phyloP scores from a whole-genome alignment of 768 basidiomycete genomes.

The Zangia roseola region DNA sequence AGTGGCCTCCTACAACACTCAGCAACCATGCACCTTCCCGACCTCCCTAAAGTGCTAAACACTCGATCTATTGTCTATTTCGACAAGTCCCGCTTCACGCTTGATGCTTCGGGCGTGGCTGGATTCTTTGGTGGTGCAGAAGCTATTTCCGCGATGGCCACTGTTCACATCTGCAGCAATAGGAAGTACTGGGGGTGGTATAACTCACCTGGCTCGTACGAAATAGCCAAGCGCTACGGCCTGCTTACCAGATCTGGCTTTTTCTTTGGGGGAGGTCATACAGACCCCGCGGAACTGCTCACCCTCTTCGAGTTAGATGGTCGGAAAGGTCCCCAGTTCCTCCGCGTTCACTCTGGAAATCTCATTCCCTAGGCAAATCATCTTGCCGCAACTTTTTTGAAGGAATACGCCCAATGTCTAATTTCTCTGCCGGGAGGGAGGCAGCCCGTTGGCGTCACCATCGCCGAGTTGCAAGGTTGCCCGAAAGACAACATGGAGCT shows the following conservation, averaged over 20 bases:
- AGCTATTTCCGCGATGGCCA: slow-evolving; percentile 33
- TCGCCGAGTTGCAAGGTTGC: not conserved
- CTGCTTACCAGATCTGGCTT: slow-evolving; percentile 24
- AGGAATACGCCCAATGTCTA: not conserved
- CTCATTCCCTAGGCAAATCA: slow-evolving; percentile 7
- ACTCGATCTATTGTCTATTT: not conserved
- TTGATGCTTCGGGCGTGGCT: slow-evolving; percentile 24
- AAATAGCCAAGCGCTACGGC: slow-evolving; percentile 30
- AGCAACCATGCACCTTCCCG: slow-evolving; percentile 2
- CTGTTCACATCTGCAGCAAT: slow-evolving; percentile 28
- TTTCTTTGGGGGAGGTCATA: slow-evolving; percentile 27
- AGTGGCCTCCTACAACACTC: not conserved
- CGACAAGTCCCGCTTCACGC: slow-evolving; percentile 14
- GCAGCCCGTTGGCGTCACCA: slow-evolving; percentile 4
- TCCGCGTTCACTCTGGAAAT: slow-evolving; percentile 5
- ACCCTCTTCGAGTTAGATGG: slow-evolving; percentile 8
- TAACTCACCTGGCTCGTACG: slow-evolving; percentile 34
- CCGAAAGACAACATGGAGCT: not conserved
- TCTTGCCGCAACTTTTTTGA: slow-evolving; percentile 7
- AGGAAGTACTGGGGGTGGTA: slow-evolving; percentile 33
- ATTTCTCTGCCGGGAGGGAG: not conserved
- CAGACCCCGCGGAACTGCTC: slow-evolving; percentile 7
- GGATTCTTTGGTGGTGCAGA: slow-evolving; percentile 28
- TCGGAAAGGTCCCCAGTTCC: slow-evolving; percentile 6
- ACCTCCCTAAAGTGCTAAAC: not conserved